These are phyloP conservation scores for Saururus chinensis DNA, from an alignment of 164 flowering plant genomes.

Conservation along the genomic window DNA sequence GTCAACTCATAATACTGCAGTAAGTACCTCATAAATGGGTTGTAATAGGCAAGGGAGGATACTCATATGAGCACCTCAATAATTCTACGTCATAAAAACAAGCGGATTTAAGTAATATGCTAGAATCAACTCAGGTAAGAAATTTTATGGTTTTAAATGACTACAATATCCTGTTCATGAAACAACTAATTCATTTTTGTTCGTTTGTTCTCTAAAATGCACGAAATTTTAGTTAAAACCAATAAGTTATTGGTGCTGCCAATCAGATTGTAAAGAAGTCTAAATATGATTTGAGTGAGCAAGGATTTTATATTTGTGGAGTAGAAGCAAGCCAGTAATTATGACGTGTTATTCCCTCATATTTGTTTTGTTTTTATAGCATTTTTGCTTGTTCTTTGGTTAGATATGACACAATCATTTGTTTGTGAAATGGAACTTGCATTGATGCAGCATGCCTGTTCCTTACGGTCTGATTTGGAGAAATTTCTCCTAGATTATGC, in stretches of 20 bases:
- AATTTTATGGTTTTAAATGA: not conserved
- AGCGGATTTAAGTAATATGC: constrained; percentile 47
- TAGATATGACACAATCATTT: not conserved
- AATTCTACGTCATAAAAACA: too few relatives aligned
- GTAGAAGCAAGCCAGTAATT: constrained; percentile 69
- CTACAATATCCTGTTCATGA: not conserved
- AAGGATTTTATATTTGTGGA: constrained; percentile 72
- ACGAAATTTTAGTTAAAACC: constrained; percentile 60
- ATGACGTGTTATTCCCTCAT: not conserved
- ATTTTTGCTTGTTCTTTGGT: not conserved
- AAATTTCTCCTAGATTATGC: constrained; percentile 80
- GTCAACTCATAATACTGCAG: too few relatives aligned
- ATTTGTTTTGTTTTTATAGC: not conserved
- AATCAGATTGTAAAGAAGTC: constrained; percentile 65
- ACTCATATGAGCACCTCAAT: too few relatives aligned
- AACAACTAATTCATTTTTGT: not conserved
- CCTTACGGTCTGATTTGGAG: constrained; percentile 69
- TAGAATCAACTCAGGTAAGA: constrained; percentile 62
- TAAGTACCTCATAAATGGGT: not conserved
- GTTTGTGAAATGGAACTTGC: constrained; percentile 59
- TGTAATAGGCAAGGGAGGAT: too few relatives aligned
- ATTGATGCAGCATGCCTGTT: constrained; percentile 75
- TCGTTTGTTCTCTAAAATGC: constrained; percentile 9
- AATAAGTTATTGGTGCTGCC: constrained; percentile 33
- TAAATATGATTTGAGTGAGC: constrained; percentile 59